Base-by-base conservation (phyloP, 345 rosid species). In the Anastatica hierochuntica region DNA sequence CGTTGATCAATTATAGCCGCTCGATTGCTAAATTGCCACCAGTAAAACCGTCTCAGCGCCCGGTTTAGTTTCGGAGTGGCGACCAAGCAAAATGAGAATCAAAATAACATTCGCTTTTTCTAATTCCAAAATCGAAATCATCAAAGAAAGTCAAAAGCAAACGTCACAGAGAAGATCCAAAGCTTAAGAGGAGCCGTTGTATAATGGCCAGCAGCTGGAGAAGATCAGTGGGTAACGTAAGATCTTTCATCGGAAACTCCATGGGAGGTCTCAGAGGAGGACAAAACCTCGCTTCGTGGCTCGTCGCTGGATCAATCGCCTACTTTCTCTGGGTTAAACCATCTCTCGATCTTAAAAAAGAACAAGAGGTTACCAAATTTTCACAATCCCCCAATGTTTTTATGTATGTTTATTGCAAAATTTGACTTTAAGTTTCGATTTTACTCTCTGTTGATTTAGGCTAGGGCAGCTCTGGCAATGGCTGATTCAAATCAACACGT, bases 261-360 rank as follows among this genome's bases (percentile, higher is more conserved):
- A 69, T 77, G 85, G 96, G 98, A 34, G 98, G 98, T 21, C 77
- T 88, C 1, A 61, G 95, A 56, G 96, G 98, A 29, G 72, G 82
- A 24, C 62, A 70, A 50, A 92, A 62, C 52, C 46, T 85, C 4
- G 96, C 96, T 21, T 88, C 98, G 7, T 92, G 98, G 96, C 62
- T 72, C 15, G 95, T 92, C 18, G 96, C 96, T 1, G 95, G 98
- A 46, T 81, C 94, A 35, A 72, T 92, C 15, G 98, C 98, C 2
- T 92, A 88, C 62, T 83, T 66, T 67, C 89, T 92, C 40, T 92
- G 98, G 96, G 70, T 92, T 49, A 88, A 85, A 67, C 98, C 98
- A 16, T 64, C 95, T 40, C 96, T 78, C 7, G 98, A 88, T 58
- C 95, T 90, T 56, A 74, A 70, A 67, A 81, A 80, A 45, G 78